Percentiles rank a stretch among this genome's conserved stretches.
phyloP scores from a whole-genome alignment of 2,329 filamentous ascomycete genomes.

The Chaetomium globosum region DNA sequence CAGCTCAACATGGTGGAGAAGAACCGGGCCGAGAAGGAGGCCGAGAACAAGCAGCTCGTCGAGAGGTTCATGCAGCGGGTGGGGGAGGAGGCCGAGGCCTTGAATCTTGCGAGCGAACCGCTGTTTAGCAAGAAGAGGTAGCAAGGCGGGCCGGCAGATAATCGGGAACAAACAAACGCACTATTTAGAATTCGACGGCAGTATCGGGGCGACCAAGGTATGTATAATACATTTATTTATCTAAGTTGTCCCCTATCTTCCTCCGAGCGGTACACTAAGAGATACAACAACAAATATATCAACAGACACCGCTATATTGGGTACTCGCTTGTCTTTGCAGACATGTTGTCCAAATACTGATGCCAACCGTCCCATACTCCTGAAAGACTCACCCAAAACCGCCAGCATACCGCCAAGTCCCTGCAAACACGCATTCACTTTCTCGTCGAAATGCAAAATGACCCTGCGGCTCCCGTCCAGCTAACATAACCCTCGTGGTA shows the following conservation, averaged over 20 bases:
- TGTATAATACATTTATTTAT: constrained; percentile 17
- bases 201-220: constrained; percentile 22
- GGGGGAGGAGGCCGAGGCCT: constrained; percentile 80
- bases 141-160: not conserved
- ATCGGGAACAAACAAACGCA: not conserved
- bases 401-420: constrained; percentile 11
- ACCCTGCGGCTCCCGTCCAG: constrained; percentile 83
- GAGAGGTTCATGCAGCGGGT: constrained; percentile 90
- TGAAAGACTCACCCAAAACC: constrained; percentile 23
- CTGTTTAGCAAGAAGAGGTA: constrained; percentile 28
- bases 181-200: not conserved
- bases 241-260: not conserved
- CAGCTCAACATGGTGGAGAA: constrained; percentile 86
- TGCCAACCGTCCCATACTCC: constrained; percentile 14
- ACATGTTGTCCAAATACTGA: constrained; percentile 19
- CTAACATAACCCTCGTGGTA: constrained; percentile 77
- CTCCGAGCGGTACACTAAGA: constrained; percentile 10
- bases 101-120: constrained; percentile 70
- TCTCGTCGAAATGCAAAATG: constrained; percentile 86
- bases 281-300: constrained; percentile 6
- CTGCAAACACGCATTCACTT: constrained; percentile 41
- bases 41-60: constrained; percentile 86
- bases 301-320: constrained; percentile 11
- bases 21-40: constrained; percentile 68
- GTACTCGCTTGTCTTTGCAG: constrained; percentile 23